A percentile compares a stretch with the other conserved stretches of the same genome.
Evolutionary conservation across 345 rosid species (phyloP).

Genomic region (Geranium rotundifolium): DNA sequence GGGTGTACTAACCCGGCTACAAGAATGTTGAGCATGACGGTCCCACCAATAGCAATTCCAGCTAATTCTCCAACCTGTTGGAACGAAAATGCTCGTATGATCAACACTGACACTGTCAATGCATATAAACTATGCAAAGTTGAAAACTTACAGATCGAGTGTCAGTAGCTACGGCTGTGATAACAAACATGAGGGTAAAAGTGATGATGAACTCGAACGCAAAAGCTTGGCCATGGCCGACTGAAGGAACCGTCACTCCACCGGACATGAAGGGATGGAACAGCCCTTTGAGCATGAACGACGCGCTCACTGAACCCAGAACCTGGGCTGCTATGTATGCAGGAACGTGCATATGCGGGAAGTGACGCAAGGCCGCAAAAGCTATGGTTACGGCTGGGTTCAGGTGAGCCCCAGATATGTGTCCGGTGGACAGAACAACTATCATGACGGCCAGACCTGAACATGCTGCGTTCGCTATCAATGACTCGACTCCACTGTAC

Average conservation of each 20-base stretch:
- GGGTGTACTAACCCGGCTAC: constrained; percentile 54
- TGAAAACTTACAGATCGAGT: background rate
- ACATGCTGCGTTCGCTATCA: background rate
- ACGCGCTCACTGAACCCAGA: constrained; percentile 15
- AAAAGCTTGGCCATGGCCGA: background rate
- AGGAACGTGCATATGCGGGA: background rate
- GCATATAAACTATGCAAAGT: too few species aligned
- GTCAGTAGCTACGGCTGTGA: background rate
- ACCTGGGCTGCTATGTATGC: background rate
- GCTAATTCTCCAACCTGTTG: constrained; percentile 93
- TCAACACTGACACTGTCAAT: background rate
- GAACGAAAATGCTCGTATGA: background rate
- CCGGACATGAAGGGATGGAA: background rate
- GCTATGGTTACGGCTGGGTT: background rate
- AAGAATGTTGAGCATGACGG: constrained; percentile 90
- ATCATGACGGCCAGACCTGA: background rate
- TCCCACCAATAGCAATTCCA: constrained; percentile 93
- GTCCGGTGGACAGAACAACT: background rate
- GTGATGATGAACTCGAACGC: background rate
- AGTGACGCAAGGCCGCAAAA: background rate
- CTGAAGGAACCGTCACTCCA: background rate
- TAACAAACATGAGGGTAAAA: background rate
- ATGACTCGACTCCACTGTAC: background rate
- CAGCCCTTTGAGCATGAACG: background rate
- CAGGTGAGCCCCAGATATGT: background rate